Evolutionary conservation across 2,329 filamentous ascomycete genomes (phyloP).

Genomic region (Pseudogymnoascus sp.): DNA sequence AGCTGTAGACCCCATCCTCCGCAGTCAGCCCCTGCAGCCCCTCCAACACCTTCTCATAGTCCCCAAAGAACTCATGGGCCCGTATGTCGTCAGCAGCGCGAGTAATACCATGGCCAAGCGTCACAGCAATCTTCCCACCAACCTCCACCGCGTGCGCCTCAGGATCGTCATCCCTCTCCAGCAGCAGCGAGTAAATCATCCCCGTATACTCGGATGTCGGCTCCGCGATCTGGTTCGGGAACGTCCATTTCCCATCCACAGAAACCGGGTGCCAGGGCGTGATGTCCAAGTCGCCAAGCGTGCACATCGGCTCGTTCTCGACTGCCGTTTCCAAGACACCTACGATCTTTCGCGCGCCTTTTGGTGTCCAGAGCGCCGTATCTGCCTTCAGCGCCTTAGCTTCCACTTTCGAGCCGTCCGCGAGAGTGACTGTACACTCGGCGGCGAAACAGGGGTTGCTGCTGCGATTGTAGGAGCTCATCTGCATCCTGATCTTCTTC

Average conservation of each 20-base stretch:
- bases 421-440: slow-evolving; percentile 40
- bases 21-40: not conserved
- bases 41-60: slow-evolving; percentile 30
- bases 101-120: slow-evolving; percentile 42
- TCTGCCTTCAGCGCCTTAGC: slow-evolving; percentile 41
- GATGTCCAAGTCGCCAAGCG: slow-evolving; percentile 38
- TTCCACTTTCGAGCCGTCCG: slow-evolving; percentile 32
- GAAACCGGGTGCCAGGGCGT: slow-evolving; percentile 56
- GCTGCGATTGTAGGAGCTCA: slow-evolving; percentile 39
- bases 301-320: slow-evolving; percentile 35
- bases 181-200: slow-evolving; percentile 48
- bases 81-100: slow-evolving; percentile 32
- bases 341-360: slow-evolving; percentile 41
- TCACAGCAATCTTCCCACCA: slow-evolving; percentile 37
- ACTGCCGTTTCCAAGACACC: slow-evolving; percentile 46
- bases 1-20: not conserved
- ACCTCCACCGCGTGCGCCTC: slow-evolving; percentile 41
- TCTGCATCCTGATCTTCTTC: slow-evolving; percentile 25
- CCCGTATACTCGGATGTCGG: slow-evolving; percentile 39
- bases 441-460: slow-evolving; percentile 47
- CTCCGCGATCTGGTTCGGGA: slow-evolving; percentile 35
- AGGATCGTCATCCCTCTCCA: slow-evolving; percentile 38
- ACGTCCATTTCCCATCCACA: slow-evolving; percentile 36
- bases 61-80: slow-evolving; percentile 48
- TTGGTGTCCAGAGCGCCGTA: slow-evolving; percentile 43